A percentile compares a stretch with the other conserved stretches of the same genome.
Evolutionary conservation across 2,329 filamentous ascomycete species (phyloP).

Genomic region (Lachnellula arida): DNA sequence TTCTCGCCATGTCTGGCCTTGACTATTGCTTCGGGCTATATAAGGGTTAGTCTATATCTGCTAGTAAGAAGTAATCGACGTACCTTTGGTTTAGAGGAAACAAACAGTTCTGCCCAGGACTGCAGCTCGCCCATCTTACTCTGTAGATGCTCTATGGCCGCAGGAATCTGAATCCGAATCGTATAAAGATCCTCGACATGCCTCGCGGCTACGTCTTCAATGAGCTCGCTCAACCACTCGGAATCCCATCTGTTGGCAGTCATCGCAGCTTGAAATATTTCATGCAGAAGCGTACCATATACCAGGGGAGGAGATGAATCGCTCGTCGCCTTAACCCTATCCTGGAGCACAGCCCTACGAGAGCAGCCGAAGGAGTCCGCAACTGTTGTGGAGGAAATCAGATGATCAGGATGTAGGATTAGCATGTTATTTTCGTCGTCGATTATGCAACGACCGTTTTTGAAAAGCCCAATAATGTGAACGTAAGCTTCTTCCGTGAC

Average conservation of each 20-base stretch:
- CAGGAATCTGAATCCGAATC: slow-evolving; percentile 68
- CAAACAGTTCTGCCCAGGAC: slow-evolving; percentile 78
- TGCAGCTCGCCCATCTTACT: slow-evolving; percentile 79
- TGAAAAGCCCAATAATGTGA: slow-evolving; percentile 79
- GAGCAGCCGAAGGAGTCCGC: slow-evolving; percentile 94
- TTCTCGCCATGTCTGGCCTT: slow-evolving; percentile 74
- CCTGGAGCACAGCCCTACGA: slow-evolving; percentile 86
- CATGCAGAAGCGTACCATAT: slow-evolving; percentile 90
- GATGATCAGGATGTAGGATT: slow-evolving; percentile 89
- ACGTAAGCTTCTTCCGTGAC: slow-evolving; percentile 72
- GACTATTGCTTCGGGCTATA: slow-evolving; percentile 62
- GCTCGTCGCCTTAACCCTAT: slow-evolving; percentile 86
- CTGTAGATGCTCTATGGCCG: slow-evolving; percentile 73
- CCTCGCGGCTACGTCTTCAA: slow-evolving; percentile 64
- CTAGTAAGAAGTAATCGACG: slow-evolving; percentile 19
- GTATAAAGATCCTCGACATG: slow-evolving; percentile 88
- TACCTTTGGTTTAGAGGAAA: slow-evolving; percentile 66
- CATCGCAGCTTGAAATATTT: slow-evolving; percentile 89
- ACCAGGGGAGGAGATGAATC: slow-evolving; percentile 76
- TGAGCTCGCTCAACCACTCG: slow-evolving; percentile 59
- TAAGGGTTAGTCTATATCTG: slow-evolving; percentile 13
- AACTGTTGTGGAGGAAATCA: slow-evolving; percentile 90
- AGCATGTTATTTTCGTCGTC: slow-evolving; percentile 80
- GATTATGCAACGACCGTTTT: slow-evolving; percentile 70
- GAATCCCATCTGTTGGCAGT: slow-evolving; percentile 77